Evolutionary conservation across 306 rosid species (phyloP).

Genomic region (Begonia masoniana): DNA sequence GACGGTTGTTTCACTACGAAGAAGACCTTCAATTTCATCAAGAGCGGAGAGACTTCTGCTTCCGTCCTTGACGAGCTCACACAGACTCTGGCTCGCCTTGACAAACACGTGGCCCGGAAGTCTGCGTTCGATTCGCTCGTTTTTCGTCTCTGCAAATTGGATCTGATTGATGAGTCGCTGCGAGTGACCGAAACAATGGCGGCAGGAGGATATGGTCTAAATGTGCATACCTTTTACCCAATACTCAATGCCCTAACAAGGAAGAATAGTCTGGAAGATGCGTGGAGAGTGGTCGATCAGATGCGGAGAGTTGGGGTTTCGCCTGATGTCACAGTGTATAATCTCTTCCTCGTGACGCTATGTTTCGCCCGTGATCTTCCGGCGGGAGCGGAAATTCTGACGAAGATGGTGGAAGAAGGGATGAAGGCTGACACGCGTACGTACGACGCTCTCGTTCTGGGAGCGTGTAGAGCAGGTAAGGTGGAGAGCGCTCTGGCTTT

Average conservation of each 20-base stretch:
- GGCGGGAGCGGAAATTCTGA: slow-evolving; percentile 19
- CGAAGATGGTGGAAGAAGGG: slow-evolving; percentile 23
- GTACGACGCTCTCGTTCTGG: slow-evolving; percentile 45
- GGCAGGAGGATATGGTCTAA: slow-evolving; percentile 5
- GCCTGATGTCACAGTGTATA: slow-evolving; percentile 20
- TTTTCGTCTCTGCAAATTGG: slow-evolving; percentile 37
- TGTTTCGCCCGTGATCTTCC: slow-evolving; percentile 23
- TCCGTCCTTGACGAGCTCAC: slow-evolving; percentile 16
- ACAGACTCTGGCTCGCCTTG: slow-evolving; percentile 21
- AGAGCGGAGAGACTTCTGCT: slow-evolving; percentile 11
- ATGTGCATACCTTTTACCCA: slow-evolving; percentile 27
- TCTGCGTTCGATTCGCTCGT: slow-evolving; percentile 41
- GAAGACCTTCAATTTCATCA: slow-evolving; percentile 44
- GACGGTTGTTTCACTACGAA: slow-evolving; percentile 35
- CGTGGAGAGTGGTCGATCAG: slow-evolving; percentile 25
- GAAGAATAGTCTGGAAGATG: slow-evolving; percentile 13
- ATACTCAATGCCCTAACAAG: slow-evolving; percentile 20
- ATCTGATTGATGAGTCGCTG: slow-evolving; percentile 20
- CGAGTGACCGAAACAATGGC: slow-evolving; percentile 23
- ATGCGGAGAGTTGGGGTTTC: slow-evolving; percentile 22
- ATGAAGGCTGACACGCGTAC: slow-evolving; percentile 26
- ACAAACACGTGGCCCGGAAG: slow-evolving; percentile 21
- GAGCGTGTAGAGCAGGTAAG: slow-evolving; percentile 36
- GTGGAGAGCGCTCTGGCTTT: slow-evolving; percentile 45
- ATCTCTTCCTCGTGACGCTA: slow-evolving; percentile 21